Evolutionary conservation across 768 basidiomycete species (phyloP).

Genomic region (Kondoa malvinella): DNA sequence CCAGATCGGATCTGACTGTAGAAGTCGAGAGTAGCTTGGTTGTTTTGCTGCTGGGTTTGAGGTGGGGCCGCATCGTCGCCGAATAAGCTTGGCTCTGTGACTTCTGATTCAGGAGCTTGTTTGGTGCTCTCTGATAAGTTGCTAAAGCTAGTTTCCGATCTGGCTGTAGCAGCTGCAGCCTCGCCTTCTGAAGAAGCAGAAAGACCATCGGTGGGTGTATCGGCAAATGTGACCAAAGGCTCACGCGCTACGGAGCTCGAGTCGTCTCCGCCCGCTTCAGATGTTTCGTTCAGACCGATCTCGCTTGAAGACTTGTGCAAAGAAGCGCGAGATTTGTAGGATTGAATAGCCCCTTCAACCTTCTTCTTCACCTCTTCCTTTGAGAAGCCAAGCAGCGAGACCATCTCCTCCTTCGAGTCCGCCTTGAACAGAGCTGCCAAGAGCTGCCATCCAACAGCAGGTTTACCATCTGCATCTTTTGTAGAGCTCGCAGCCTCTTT

Average conservation of each 20-base stretch:
- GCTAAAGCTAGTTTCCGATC: slow-evolving; percentile 48
- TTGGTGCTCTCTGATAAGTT: slow-evolving; percentile 37
- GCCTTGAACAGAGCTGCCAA: slow-evolving; percentile 67
- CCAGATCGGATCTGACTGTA: slow-evolving; percentile 59
- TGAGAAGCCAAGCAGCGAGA: slow-evolving; percentile 78
- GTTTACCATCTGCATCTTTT: slow-evolving; percentile 9
- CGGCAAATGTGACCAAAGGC: slow-evolving; percentile 67
- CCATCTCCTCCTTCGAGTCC: slow-evolving; percentile 73
- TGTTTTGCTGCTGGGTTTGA: background rate
- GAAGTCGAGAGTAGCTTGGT: slow-evolving; percentile 44
- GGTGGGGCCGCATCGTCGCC: slow-evolving; percentile 53
- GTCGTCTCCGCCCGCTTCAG: slow-evolving; percentile 15
- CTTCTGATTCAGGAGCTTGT: slow-evolving; percentile 39
- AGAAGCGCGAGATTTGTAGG: slow-evolving; percentile 37
- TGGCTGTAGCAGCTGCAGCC: slow-evolving; percentile 27
- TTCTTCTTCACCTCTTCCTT: slow-evolving; percentile 63
- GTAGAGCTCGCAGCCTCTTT: no score
- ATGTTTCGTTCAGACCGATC: background rate
- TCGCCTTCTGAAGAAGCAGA: slow-evolving; percentile 35
- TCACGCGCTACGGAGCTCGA: slow-evolving; percentile 37
- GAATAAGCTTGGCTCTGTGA: slow-evolving; percentile 67
- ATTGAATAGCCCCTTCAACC: slow-evolving; percentile 65
- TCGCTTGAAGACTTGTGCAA: background rate
- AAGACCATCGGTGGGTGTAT: slow-evolving; percentile 28
- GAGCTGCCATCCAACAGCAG: slow-evolving; percentile 28